Base-by-base conservation (phyloP, 352 stramenopile genomes). In the Pythium dissimile region DNA sequence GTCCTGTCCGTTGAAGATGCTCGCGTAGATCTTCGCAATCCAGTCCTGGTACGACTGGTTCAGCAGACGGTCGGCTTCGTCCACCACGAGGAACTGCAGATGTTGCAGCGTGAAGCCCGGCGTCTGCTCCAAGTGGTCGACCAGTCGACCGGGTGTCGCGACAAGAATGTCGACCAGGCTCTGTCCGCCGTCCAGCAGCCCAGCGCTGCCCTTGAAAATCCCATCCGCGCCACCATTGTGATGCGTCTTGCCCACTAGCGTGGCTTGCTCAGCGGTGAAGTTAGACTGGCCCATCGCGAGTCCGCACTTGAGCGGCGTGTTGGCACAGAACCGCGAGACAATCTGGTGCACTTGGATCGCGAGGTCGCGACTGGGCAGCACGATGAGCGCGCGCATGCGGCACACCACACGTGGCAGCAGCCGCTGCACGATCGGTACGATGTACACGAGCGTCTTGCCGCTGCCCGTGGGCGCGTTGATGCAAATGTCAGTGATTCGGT, bases 1-100 rank as follows among this genome's bases (percentile, higher is more conserved):
- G 7, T 86, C 75, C 27, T 86, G 75, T 13, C 74, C 76, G 43
- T 80, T 77, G 54, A 90, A 94, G 42, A 92, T 80, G 66, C 80
- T 92, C 21, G 75, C 76, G 50, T 94, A 92, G 21, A 99, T 86
- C 67, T 96, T 93, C 12, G 78, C 64, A 43, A 99, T 96, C 95
- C 95, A 99, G 75, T 98, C 94, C 64, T 99, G 94, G 72, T 99
- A 99, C 48, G 84, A 92, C 75, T 99, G 94, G 63, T 95, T 98
- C 49, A 99, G 65, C 46, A 99, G 75, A 18, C 96, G 77, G 72
- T 99, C 97, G 0, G 95, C 96, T 75, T 99, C 97, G 59, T 99
- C 97, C 27, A 99, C 86, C 2, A 99, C 92, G 38, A 99, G 80
- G 64, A 97, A 98, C 67, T 94, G 77, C 46, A 99, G 71, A 67